Evolutionary conservation across 148 eudicot genomes (phyloP).

Genomic region (Camellia sinensis): DNA sequence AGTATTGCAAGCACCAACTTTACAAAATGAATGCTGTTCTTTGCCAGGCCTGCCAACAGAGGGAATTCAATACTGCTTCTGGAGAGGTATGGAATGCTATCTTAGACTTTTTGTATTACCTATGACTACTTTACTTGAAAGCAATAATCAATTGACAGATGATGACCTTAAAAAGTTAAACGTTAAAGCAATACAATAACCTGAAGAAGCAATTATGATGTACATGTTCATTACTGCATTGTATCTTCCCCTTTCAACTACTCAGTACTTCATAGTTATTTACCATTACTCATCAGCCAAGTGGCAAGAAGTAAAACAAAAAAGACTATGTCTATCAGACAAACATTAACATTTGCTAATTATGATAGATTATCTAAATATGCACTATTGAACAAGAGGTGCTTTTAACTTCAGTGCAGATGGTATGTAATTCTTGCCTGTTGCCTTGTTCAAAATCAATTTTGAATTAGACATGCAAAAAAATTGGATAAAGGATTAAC

Average conservation of each 20-base stretch:
- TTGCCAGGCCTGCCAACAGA: conserved; percentile 51
- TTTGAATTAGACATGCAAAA: not conserved
- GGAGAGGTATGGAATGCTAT: conserved; percentile 51
- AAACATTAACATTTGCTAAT: not conserved
- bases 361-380: not conserved
- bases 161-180: not conserved
- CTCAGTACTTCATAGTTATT: not conserved
- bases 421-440: not conserved
- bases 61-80: conserved; percentile 56
- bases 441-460: not conserved
- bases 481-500: not conserved
- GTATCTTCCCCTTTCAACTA: not conserved
- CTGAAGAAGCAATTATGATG: not conserved
- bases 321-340: not conserved
- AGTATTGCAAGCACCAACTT: not conserved
- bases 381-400: not conserved
- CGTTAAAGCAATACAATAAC: not conserved
- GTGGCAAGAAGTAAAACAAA: not conserved
- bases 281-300: not conserved
- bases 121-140: not conserved
- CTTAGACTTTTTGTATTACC: not conserved
- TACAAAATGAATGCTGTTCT: conserved; percentile 7
- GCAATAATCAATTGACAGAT: not conserved
- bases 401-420: not conserved
- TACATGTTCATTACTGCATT: not conserved